Evolutionary conservation across 345 rosid species (phyloP), one percentile per base, ranked within the genome.

Genomic region (Lepidium sativum): DNA sequence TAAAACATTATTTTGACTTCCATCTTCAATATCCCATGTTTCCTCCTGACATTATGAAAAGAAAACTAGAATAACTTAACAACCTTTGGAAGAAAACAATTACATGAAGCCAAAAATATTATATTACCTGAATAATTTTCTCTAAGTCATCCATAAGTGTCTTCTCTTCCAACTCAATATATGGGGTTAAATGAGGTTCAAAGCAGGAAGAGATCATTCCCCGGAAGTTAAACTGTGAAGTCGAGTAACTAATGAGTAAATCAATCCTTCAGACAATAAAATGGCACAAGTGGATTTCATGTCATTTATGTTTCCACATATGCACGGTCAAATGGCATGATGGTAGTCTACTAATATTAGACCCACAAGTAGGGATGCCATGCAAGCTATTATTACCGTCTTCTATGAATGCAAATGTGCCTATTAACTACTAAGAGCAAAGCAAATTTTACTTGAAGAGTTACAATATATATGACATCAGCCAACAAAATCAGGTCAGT

Each of bases 131-230:
- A 69, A 88, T 83, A 75, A 94, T 83, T 81, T 94, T 94, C 78
- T 94, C 99, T 35, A 94, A 84, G 77, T 80, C 80, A 77, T 94
- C 99, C 97, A 94, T 88, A 51, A 94, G 83, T 9, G 99, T 94
- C 81, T 84, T 94, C 82, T 94, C 97, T 80, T 94, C 99, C 76
- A 94, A 70, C 73, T 94, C 99, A 41, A 82, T 80, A 75, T 94
- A 94, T 63, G 86, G 79, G 35, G 74, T 85, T 77, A 94, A 74
- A 80, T 94, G 89, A 66, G 97, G 99, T 77, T 94, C 99, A 61
- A 90, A 94, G 83, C 97, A 94, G 44, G 97, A 87, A 39, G 99
- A 94, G 66, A 94, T 81, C 63, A 94, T 94, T 76, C 99, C 97
- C 31, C 84, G 95, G 81, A 94, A 94, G 80, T 94, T 94, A 74